phyloP scores from a whole-genome alignment of 495 filamentous ascomycete species.

The Tuber borchii region DNA sequence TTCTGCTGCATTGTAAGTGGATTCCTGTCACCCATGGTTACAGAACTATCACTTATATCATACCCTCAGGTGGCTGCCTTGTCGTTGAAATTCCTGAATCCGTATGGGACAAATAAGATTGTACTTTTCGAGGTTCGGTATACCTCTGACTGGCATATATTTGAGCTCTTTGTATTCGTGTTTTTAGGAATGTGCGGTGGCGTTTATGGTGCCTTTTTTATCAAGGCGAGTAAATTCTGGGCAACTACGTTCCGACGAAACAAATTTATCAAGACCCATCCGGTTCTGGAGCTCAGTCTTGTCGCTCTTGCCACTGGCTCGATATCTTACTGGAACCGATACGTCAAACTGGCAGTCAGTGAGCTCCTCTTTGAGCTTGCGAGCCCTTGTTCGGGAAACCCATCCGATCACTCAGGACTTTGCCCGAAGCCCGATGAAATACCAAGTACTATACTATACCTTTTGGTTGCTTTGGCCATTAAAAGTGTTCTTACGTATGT shows the following conservation, averaged over 20 bases:
- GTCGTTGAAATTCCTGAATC: constrained; percentile 87
- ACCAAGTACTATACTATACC: constrained; percentile 58
- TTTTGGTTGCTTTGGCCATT: constrained; percentile 75
- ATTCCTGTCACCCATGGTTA: background rate
- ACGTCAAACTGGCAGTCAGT: constrained; percentile 81
- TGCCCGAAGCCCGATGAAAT: constrained; percentile 73
- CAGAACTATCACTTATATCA: constrained; percentile 13
- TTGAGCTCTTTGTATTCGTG: constrained; percentile 82
- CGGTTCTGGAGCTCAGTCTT: constrained; percentile 77
- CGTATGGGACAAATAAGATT: constrained; percentile 92
- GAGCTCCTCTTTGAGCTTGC: constrained; percentile 87
- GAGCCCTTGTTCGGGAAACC: constrained; percentile 63
- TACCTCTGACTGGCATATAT: constrained; percentile 85
- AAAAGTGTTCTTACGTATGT: constrained; percentile 71
- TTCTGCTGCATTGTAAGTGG: constrained; percentile 81
- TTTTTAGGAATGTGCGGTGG: constrained; percentile 79
- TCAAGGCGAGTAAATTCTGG: constrained; percentile 89
- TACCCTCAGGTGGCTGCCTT: constrained; percentile 60
- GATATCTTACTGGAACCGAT: constrained; percentile 85
- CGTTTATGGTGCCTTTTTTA: constrained; percentile 80
- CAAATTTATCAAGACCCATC: constrained; percentile 69
- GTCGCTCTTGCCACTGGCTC: constrained; percentile 81
- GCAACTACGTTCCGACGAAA: constrained; percentile 81
- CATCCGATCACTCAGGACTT: constrained; percentile 62
- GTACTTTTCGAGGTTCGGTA: constrained; percentile 94